Evolutionary conservation across 805 yeast species (phyloP), one percentile per base, ranked within the genome.

Genomic region (Myxozyma geophila): DNA sequence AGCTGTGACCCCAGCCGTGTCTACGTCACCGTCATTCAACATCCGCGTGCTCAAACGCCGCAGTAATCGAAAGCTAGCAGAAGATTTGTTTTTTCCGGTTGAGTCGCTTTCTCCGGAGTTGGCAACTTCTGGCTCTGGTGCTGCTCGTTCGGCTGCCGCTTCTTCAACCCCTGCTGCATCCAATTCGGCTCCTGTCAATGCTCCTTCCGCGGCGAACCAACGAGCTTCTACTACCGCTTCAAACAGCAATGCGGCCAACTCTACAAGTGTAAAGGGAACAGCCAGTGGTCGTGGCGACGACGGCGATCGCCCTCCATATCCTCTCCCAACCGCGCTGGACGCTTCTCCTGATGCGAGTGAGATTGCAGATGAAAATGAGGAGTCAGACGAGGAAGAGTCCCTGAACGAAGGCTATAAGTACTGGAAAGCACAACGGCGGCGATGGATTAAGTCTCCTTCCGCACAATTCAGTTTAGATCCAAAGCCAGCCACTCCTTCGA

Each of bases 341-440:
- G 9, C 33, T 17, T 4, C 50, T 23, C 10, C 39, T 10, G 39
- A 48, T 13, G 49, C 33, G 2, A 21, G 17, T 12, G 69, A 63
- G 13, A 64, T 54, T 19, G 63, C 59, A 35, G 68, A 51, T 49
- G 63, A 59, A 36, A 68, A 51, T 50, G 63, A 67, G 28, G 70
- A 60, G 48, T 63, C 55, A 1, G 69, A 66, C 8, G 71, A 72
- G 19, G 79, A 76, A 52, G 77, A 74, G 51, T 81, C 82, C 10
- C 83, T 84, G 71, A 72, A 71, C 48, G 76, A 80, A 2, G 95
- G 91, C 8, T 82, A 82, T 47, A 76, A 76, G 12, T 79, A 89
- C 50, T 92, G 97, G 97, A 82, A 83, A 57, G 75, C 79, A 53
- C 84, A 91, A 62, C 81, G 96, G 61, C 74, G 77, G 8, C 81